Conservation (phyloP, 106 monocot genomes). For the Xerophyta viscosa region DNA sequence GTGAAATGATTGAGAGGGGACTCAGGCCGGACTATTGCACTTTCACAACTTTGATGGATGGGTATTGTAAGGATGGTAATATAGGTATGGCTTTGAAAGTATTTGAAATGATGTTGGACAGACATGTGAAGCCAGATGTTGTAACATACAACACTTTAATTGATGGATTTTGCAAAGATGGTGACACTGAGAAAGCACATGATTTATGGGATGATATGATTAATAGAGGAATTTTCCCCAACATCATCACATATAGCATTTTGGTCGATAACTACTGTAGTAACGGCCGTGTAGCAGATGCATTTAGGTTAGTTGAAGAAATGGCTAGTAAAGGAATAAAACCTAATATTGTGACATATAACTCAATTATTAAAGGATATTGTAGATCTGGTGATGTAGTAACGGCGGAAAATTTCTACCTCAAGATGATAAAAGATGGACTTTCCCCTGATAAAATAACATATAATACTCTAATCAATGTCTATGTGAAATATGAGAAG, state of each 20-base stretch:
- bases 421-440: conserved; percentile 49
- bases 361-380: conserved; percentile 83
- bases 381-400: conserved; percentile 46
- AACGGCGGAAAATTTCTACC: conserved; percentile 58
- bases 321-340: conserved; percentile 47
- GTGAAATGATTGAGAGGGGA: conserved; percentile 70
- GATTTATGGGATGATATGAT: conserved; percentile 73
- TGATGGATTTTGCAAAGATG: conserved; percentile 82
- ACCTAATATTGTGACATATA: conserved; percentile 74
- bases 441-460: conserved; percentile 62
- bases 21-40: conserved; percentile 67
- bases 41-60: conserved; percentile 79
- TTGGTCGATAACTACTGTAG: conserved; percentile 56
- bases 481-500: conserved; percentile 56
- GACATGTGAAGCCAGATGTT: conserved; percentile 67
- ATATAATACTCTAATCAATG: conserved; percentile 78
- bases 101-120: conserved; percentile 49
- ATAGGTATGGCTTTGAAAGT: conserved; percentile 41
- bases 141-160: conserved; percentile 89
- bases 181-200: conserved; percentile 55
- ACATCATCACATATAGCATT: conserved; percentile 62
- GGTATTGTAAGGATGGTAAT: conserved; percentile 55
- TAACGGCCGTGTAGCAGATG: conserved; percentile 48
- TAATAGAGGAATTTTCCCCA: conserved; percentile 49
- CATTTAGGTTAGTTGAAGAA: conserved; percentile 60